Evolutionary conservation across 2,329 filamentous ascomycete species (phyloP), one percentile per base, ranked within the genome.

Genomic region (Paraphaeosphaeria sporulosa): DNA sequence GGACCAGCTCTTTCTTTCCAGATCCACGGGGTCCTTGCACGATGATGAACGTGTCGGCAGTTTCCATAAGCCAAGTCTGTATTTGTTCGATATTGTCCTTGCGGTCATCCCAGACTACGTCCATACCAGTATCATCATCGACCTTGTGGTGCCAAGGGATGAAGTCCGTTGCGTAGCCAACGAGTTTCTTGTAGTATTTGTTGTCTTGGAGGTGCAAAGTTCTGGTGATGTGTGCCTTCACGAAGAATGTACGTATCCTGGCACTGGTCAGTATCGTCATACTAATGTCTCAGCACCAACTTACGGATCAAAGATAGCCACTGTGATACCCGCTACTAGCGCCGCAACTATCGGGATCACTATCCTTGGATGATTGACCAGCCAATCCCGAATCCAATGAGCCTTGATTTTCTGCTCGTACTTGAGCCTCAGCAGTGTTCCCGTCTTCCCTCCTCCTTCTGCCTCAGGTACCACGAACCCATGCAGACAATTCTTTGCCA

Each of bases 401-500:
- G 87, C 82, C 69, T 93, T 95, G 51, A 89, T 86, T 63, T 89
- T 90, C 66, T 89, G 87, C 75, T 97, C 91, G 69, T 97, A 98
- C 1, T 90, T 92, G 53, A 98, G 83, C 42, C 93, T 89, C 59
- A 99, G 82, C 9, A 88, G 83, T 0, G 94, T 97, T 1, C 92
- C 91, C 25, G 81, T 81, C 68, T 90, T 90, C 4, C 92, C 93
- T 46, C 92, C 92, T 4, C 91, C 92, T 43, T 86, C 82, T 6
- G 76, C 77, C 68, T 93, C 89, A 0, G 83, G 76, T 1, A 97
- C 87, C 2, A 89, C 82, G 61, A 91, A 91, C 0, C 94, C 94
- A 75, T 99, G 95, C 80, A 97, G 85, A 71, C 94, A 98, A 70
- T 96, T 97, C 68, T 92, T 90, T 0, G 94, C 93, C 87, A 95